Evolutionary conservation across 345 rosid genomes (phyloP), one percentile per base, ranked within the genome.

Genomic region (Hibiscus trionum): DNA sequence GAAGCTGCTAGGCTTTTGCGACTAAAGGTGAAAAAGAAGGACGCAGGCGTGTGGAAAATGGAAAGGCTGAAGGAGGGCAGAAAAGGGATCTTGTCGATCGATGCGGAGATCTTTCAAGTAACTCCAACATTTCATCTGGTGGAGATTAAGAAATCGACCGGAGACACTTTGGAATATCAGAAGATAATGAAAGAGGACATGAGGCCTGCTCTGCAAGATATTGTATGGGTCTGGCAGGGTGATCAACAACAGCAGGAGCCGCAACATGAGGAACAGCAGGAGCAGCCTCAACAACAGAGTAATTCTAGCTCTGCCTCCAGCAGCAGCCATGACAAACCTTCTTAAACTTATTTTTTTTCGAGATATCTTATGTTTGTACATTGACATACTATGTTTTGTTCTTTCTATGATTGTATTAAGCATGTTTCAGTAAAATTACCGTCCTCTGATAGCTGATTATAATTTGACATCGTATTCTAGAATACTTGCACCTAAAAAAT

Each of bases 171-270:
- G 60, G 97, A 89, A 79, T 91, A 85, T 81, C 83, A 86, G 81
- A 84, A 86, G 81, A 66, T 86, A 56, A 35, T 91, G 72, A 82
- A 74, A 69, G 91, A 91, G 68, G 84, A 79, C 61, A 81, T 88
- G 49, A 79, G 89, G 47, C 96, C 93, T 55, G 90, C 90, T 70
- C 84, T 91, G 8, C 65, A 77, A 57, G 97, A 91, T 55, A 83
- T 91, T 72, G 91, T 89, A 33, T 91, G 93, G 96, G 91, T 87
- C 70, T 89, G 96, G 93, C 90, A 89, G 77, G 88, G 84, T 10
- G 89, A 91, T 16, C 81, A 79, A 73, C 85, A 81, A 24, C 78
- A 70, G 46, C 19, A 61, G 58, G 29, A 70, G 66, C 62, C 19
- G 19, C 49, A 59, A 35, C 63, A 73, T 5, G 39, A 60, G 4